Conservation (phyloP, 23 red algal species). For the Cyanidiococcus yangmingshanensis region DNA sequence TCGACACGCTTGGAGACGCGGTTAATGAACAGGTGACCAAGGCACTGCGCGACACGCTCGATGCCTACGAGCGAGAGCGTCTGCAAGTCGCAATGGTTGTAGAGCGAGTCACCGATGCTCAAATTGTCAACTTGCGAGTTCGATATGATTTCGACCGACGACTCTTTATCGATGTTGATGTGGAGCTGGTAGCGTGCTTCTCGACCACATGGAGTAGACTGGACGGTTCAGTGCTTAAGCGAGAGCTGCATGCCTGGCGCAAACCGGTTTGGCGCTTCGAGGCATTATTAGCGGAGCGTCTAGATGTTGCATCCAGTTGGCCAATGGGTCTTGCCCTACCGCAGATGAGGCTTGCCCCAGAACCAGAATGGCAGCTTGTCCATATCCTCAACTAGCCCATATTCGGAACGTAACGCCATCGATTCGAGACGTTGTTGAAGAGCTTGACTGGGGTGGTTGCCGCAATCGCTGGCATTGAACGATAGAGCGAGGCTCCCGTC, state of each 20-base stretch:
- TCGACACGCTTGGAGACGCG: background rate
- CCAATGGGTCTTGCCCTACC: background rate
- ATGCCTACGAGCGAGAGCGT: background rate
- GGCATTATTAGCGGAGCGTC: background rate
- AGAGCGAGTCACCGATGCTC: background rate
- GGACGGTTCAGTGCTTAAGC: background rate
- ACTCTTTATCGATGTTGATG: background rate
- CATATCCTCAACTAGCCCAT: slow-evolving; percentile 16
- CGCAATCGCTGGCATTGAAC: no score
- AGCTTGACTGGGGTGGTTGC: no score
- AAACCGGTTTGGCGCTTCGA: slow-evolving; percentile 9
- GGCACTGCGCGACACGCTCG: background rate
- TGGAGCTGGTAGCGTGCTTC: slow-evolving; percentile 4
- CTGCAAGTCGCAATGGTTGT: background rate
- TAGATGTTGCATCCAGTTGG: background rate
- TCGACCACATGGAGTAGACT: background rate
- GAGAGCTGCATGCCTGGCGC: background rate
- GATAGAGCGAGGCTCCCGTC: no score
- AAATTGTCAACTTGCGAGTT: background rate
- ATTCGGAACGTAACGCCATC: no score
- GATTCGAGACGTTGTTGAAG: no score
- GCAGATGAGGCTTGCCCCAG: background rate
- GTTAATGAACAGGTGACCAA: background rate
- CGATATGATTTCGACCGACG: background rate
- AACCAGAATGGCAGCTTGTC: slow-evolving; percentile 15